Base-by-base conservation (phyloP, 1,284 basidiomycete genomes). In the Marasmius oreades region DNA sequence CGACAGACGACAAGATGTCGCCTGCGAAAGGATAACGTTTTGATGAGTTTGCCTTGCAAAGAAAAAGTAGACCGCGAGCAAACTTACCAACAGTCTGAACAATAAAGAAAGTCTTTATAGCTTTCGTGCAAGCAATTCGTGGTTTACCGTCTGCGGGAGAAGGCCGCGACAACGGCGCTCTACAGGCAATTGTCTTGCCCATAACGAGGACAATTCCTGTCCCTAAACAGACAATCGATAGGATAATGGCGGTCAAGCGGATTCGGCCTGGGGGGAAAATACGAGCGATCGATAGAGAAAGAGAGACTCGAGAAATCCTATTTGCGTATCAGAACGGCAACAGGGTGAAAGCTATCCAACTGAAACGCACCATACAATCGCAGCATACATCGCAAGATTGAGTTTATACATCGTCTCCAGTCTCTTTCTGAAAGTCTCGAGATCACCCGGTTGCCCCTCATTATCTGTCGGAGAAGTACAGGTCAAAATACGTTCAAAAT, bases 161-260 rank as follows among this genome's bases (percentile, higher is more conserved):
- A n/a, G n/a, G n/a, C n/a, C n/a, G n/a, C n/a, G n/a, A n/a, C n/a
- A n/a, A n/a, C 10, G 28, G 10, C 10, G 10, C 10, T 4, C 28
- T 31, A 31, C 28, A 31, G 28, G 28, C 4, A 4, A 31, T 10
- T 31, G 39, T 42, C 16, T 42, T 16, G 20, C n/a, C 20, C 8
- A 42, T 20, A 5, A n/a, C n/a, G 59, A 46, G 53, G 52, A 52
- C 39, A 5, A 42, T 7, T 42, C 39, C 39, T 42, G 16, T 42
- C 6, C 10, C 1, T 6, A 42, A 42, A 42, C 39, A 42, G 2
- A 16, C 39, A 7, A 42, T 42, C 7, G 39, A 16, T 20, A 42
- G 20, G 39, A 20, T 11, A 18, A 42, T 42, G n/a, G 39, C 39
- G 2, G 20, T 42, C n/a, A 20, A 16, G 16, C 39, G 39, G 39